These are phyloP conservation scores for Leccinum glutinopallens DNA, from an alignment of 1,284 basidiomycete species.

Conservation along the genomic window DNA sequence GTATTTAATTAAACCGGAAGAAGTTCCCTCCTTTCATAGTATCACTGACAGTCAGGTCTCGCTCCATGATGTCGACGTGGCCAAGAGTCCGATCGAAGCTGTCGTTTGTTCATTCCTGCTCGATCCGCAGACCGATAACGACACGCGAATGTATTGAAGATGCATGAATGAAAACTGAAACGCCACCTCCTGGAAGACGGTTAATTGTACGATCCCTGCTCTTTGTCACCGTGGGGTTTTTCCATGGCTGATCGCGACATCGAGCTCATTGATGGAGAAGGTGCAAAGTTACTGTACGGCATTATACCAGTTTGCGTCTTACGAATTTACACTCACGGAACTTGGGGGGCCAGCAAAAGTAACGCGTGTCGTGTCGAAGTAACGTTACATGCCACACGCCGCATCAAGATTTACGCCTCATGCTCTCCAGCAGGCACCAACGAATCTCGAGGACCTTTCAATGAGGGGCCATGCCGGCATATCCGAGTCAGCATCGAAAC, in stretches of 20 bases:
- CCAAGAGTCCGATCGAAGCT: not conserved
- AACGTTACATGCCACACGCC: not conserved
- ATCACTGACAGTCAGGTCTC: not conserved
- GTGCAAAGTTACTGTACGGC: not conserved
- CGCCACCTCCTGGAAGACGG: not conserved
- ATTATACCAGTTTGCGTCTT: not conserved
- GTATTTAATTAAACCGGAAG: not conserved
- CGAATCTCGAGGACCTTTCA: not conserved
- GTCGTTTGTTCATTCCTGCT: not conserved
- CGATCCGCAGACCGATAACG: not conserved
- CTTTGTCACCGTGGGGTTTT: not conserved
- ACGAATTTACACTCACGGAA: not conserved
- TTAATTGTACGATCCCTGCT: not conserved
- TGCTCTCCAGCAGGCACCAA: not conserved
- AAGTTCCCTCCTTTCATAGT: too few species aligned
- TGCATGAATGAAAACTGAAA: not conserved
- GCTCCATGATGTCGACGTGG: not conserved
- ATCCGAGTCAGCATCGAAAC: not conserved
- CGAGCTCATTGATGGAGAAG: not conserved
- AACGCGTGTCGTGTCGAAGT: not conserved
- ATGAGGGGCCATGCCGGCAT: not conserved
- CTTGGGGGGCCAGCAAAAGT: not conserved
- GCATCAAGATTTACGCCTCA: not conserved
- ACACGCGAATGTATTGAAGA: not conserved
- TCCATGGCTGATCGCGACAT: not conserved